Percentiles rank a stretch among this genome's conserved stretches.
Evolutionary conservation across 805 yeast genomes (phyloP).

Genomic region (Starmerella apis): DNA sequence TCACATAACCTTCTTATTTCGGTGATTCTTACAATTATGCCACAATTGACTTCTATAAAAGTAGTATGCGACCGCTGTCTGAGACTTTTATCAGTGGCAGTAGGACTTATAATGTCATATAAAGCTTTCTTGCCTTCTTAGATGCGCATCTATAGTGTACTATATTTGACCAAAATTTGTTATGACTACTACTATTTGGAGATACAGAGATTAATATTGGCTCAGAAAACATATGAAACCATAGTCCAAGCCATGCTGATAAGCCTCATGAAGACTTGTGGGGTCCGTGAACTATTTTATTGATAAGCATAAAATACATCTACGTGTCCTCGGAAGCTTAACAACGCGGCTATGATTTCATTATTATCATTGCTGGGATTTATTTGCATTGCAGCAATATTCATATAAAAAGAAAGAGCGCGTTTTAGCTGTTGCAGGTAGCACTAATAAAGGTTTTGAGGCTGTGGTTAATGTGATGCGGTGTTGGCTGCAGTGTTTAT

Average conservation of each 20-base stretch:
- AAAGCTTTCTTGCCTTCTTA: too few species aligned
- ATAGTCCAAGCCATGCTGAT: background rate
- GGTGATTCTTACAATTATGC: background rate
- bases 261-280: background rate
- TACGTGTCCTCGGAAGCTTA: background rate
- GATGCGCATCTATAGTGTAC: too few species aligned
- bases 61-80: too few species aligned
- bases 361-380: background rate
- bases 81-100: too few species aligned
- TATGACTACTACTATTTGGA: background rate
- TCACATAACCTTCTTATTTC: background rate
- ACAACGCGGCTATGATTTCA: constrained; percentile 1
- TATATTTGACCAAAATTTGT: background rate
- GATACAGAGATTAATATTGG: background rate
- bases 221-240: too few species aligned
- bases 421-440: too few species aligned
- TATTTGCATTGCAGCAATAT: background rate
- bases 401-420: background rate
- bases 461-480: too few species aligned
- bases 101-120: too few species aligned
- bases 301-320: background rate
- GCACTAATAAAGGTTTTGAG: too few species aligned
- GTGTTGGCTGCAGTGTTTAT: too few species aligned
- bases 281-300: background rate
- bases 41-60: too few species aligned